Base-by-base conservation (phyloP, 768 basidiomycete genomes). In the Trametes elegans region DNA sequence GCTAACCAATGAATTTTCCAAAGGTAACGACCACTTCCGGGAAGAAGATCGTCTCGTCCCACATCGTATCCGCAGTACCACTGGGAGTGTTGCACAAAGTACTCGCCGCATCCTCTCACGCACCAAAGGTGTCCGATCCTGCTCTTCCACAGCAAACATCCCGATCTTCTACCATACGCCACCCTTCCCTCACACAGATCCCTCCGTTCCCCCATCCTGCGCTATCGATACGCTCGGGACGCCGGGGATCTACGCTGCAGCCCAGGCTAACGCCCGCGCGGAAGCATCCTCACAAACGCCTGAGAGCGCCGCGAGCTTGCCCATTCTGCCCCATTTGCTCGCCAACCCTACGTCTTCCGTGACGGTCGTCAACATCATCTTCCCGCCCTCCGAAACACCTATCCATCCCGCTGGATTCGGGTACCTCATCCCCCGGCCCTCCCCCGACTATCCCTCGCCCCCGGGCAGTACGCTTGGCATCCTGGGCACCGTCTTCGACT, bases 401-500 rank as follows among this genome's bases (percentile, higher is more conserved):
- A 77, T 95, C 44, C 88, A 93, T 62, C 93, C 93, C 0, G 77
- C 78, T 2, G 96, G 96, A 3, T 99, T 98, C 67, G 96, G 96
- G 8, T 98, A 94, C 73, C 86, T 99, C 65, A 79, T 97, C 48
- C 93, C 95, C 0, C 88, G 94, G 14, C 84, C 88, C 0, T 71
- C 70, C 28, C 68, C 68, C 5, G 85, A 77, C 19, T 88, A 90
- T 60, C 63, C 57, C 14, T n/a, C 29, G 2, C 18, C 49, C 0
- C 46, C 24, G 16, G 29, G 40, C 1, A 45, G 45, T 21, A 35
- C 50, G 43, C 68, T 76, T 10, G 81, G 82, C 3, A 79, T 90
- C 18, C 78, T 98, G 0, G 96, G 96, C 11, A 85, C 87, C 27
- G 85, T 98, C 10, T 98, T 98, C 71, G 96, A 98, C 68, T 90